Conservation (phyloP, 352 stramenopile species). For the Achlya hypogyna region DNA sequence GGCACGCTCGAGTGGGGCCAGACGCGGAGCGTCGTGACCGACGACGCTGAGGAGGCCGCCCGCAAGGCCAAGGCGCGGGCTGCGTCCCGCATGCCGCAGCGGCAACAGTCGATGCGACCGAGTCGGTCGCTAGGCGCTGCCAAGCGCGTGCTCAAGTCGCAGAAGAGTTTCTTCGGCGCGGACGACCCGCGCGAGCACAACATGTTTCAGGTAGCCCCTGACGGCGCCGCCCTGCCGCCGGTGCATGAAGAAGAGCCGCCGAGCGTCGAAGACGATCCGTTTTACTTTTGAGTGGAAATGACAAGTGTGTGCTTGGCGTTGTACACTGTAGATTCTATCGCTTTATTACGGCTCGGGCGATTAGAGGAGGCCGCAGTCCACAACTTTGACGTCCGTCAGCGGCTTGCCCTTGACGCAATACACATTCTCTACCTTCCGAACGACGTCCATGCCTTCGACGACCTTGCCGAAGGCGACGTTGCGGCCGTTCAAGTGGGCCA, state of each 20-base stretch:
- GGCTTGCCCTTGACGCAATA: constrained; percentile 80
- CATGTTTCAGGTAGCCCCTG: not conserved
- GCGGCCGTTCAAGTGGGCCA: constrained; percentile 79
- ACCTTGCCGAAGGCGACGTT: constrained; percentile 85
- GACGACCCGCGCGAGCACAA: constrained; percentile 4
- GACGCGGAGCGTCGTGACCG: not conserved
- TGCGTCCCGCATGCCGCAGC: not conserved
- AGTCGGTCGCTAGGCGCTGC: not conserved
- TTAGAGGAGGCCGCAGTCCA: constrained; percentile 71
- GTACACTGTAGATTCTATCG: not conserved
- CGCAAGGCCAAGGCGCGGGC: not conserved
- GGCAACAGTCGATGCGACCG: not conserved
- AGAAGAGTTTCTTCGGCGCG: constrained; percentile 14
- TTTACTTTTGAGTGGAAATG: constrained; percentile 17
- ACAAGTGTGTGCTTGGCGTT: no score
- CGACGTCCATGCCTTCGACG: constrained; percentile 69
- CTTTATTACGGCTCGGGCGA: constrained; percentile 4
- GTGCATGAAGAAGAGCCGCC: constrained; percentile 5
- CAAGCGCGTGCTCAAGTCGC: not conserved
- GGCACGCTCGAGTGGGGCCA: constrained; percentile 19
- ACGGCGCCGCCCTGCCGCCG: not conserved
- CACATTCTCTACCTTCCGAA: constrained; percentile 74
- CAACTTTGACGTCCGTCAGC: constrained; percentile 72
- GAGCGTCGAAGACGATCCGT: not conserved
- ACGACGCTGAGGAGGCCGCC: not conserved